Conservation (phyloP, 225 moss, liverwort and hornwort genomes). For the Pleurozium schreberi region DNA sequence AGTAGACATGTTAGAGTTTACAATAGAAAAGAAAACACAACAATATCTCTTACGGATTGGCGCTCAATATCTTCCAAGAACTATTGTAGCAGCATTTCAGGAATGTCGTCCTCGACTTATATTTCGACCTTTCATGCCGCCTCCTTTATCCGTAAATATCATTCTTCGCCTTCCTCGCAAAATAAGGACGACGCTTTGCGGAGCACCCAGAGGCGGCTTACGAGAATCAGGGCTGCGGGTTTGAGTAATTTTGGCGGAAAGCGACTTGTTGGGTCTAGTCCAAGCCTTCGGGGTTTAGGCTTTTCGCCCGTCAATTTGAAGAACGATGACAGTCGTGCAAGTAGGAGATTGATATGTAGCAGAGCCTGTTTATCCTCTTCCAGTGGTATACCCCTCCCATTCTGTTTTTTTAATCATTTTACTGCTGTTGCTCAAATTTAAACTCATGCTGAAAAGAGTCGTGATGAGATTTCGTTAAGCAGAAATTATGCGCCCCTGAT, state of each 20-base stretch:
- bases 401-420: background rate
- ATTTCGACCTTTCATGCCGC: background rate
- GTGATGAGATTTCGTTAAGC: background rate
- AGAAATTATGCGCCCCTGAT: background rate
- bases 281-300: background rate
- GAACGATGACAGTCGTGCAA: background rate
- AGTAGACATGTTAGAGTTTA: too few species aligned
- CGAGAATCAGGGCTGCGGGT: background rate
- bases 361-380: constrained; percentile 13
- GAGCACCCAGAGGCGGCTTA: constrained; percentile 1
- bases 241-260: background rate
- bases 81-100: background rate
- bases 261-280: background rate
- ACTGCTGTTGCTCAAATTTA: background rate
- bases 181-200: background rate
- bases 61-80: background rate
- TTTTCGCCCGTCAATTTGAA: background rate
- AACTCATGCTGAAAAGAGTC: background rate
- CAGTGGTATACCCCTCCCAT: constrained; percentile 2
- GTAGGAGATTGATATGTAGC: background rate
- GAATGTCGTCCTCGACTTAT: background rate
- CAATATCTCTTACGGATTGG: too few species aligned
- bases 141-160: background rate
- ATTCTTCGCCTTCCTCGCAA: background rate
- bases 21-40: too few species aligned